Base-by-base conservation (phyloP, 1,139 yeast genomes). In the Candida glucosophila region DNA sequence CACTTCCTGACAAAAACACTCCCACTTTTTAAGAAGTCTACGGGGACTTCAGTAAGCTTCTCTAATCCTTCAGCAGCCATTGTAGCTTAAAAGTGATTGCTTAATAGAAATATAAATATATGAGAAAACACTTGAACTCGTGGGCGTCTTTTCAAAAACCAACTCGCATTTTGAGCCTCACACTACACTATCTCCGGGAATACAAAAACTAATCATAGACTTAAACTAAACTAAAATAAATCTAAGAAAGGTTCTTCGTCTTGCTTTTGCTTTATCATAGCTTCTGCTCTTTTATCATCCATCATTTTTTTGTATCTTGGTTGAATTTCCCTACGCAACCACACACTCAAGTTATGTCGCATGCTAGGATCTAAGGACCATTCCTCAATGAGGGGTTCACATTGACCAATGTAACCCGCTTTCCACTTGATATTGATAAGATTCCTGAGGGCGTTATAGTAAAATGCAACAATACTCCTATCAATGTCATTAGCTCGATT, bases 21-120 rank as follows among this genome's bases (percentile, higher is more conserved):
- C 38, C 97, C 95, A 46, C 88, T 96, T 60, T 76, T 82, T 58
- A 86, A 65, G 65, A 88, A 86, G 51, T 85, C 95, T 40, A 77
- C 70, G 41, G 97, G 96, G 38, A 83, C 79, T 52, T 88, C 95
- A 24, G 92, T 73, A 37, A 85, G 52, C 60, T 82, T 83, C 58
- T 83, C 95, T 52, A 82, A 66, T 47, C 77, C 77, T 53, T 72
- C 78, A 39, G 67, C 61, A 43, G 73, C 73, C 69, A 63, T 67
- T 35, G 12, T 9, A 19, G 66, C 78, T 42, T 58, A 73, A 16
- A 16, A 16, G 8, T n/a, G n/a, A n/a, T n/a, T n/a, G n/a, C n/a
- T n/a, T n/a, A n/a, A n/a, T n/a, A n/a, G n/a, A n/a, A n/a, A n/a
- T n/a, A n/a, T n/a, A n/a, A n/a, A n/a, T n/a, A n/a, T n/a, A n/a